Base-by-base conservation (phyloP, 345 rosid species). In the Alliaria petiolata region DNA sequence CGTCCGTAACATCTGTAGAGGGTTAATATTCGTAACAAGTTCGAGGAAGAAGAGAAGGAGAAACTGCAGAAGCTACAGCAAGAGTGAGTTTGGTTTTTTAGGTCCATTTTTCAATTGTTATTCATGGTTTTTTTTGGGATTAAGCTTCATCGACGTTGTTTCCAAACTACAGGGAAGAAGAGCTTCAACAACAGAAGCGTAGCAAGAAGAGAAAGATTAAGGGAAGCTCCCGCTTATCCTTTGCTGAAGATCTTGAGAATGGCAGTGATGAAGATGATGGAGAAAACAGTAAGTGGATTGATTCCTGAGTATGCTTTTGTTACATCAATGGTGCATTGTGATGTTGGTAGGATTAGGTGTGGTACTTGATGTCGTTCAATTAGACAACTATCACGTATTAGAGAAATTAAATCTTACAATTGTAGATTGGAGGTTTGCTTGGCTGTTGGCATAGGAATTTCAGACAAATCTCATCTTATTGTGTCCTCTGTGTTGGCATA, bases 31-130 rank as follows among this genome's bases (percentile, higher is more conserved):
- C 93, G 89, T 55, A 95, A 68, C 72, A 92, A 95, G 81, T 75
- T 92, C 16, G 99, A 95, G 69, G 98, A 95, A 79, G 99, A 95
- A 77, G 98, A 92, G 82, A 92, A 92, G 85, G 99, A 95, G 89
- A 95, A 95, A 72, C 86, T 90, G 57, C 91, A 85, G 58, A 90
- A 87, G 85, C 84, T 95, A 39, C 95, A 85, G 34, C 89, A 95
- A 81, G 97, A 95, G 25, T 22, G 25, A 22, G 25, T 22, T 22
- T 22, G 25, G 25, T 22, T 22, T 22, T 22, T 22, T 22, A 22
- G 25, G 25, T 22, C 1, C 25, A 22, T 22, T 22, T 3, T 22
- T 22, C 25, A 22, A 1, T 22, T 22, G 25, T 22, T 22, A 1
- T 22, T 22, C 2, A 22, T 22, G 25, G 25, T 22, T 22, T 22